Conservation (phyloP, 2,329 filamentous ascomycete species). For the Aspergillus luchuensis region DNA sequence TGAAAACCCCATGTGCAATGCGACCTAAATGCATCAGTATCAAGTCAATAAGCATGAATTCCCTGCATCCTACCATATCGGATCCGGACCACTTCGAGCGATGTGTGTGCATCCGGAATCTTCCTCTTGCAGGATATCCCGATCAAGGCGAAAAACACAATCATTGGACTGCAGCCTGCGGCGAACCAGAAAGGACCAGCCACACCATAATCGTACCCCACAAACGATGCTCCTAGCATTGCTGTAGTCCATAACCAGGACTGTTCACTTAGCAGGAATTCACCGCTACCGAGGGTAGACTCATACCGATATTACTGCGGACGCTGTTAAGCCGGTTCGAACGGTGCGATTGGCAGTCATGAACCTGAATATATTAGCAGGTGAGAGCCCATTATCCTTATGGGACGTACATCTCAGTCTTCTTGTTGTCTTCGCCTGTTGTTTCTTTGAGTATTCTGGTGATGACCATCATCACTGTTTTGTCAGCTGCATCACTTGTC, state of each 20-base stretch:
- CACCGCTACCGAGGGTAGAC: background rate
- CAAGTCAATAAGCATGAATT: rapidly evolving
- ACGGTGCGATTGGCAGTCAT: conserved; percentile 58
- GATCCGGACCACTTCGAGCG: conserved; percentile 57
- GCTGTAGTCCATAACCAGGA: conserved; percentile 60
- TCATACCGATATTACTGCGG: conserved; percentile 54
- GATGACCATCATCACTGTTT: conserved; percentile 49
- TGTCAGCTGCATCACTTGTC: background rate
- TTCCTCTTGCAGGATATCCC: conserved; percentile 57
- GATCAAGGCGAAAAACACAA: conserved; percentile 57
- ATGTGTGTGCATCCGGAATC: conserved; percentile 57
- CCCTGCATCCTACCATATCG: conserved; percentile 43
- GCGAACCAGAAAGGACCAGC: conserved; percentile 62
- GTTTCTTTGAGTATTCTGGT: conserved; percentile 53
- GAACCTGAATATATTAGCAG: conserved; percentile 39
- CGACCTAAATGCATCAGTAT: conserved; percentile 27
- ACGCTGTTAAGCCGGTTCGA: conserved; percentile 55
- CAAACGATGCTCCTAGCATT: conserved; percentile 53
- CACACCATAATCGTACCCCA: conserved; percentile 58
- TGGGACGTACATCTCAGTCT: conserved; percentile 51
- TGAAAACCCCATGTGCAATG: conserved; percentile 54
- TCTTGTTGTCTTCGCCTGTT: conserved; percentile 54
- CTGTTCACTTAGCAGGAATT: conserved; percentile 9
- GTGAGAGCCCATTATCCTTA: background rate
- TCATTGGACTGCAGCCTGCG: conserved; percentile 58